Base-by-base conservation (phyloP, 2,329 filamentous ascomycete genomes). In the Diaporthe ilicicola region DNA sequence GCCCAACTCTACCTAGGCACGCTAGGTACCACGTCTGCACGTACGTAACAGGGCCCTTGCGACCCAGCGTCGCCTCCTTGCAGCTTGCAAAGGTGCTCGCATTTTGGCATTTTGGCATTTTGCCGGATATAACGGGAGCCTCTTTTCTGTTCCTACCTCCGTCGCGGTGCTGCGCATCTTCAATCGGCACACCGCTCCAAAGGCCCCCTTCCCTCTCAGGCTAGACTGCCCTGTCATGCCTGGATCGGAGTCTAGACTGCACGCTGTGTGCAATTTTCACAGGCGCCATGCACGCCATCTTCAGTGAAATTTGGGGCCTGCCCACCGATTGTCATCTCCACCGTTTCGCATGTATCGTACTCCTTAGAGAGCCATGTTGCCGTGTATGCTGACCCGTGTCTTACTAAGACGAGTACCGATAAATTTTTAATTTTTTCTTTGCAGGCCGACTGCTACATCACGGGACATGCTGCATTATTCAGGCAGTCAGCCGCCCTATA, bases 231-330 rank as follows among this genome's bases (percentile, higher is more conserved):
- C 44, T 34, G 56, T 17, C 32, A 9, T 34, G 32, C 32, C 32
- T 34, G 32, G 32, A 34, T 34, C 32, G 32, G 9, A 34, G 9
- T 34, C 32, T 34, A 34, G 32, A 34, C 32, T 62, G 59, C 65
- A 15, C 29, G n/a, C 19, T 22, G 27, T 48, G 39, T 13, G 32
- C 53, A 37, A 67, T 67, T 56, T 56, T 37, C 39, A 67, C 65
- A 46, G 51, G 51, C 37, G 48, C 65, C 44, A 44, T 67, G 65
- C 59, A 62, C 59, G 59, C 65, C 65, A n/a, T 42, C 50, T 34
- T 15, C 27, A 50, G n/a, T 29, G 42, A 13, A 34, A 34, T 48
- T 48, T 34, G 48, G 42, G 46, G 32, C 42, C 42, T n/a, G n/a
- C 42, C 59, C 59, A 34, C 59, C 4, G 32, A 24, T 17, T 48